phyloP scores from a whole-genome alignment of 768 basidiomycete species.

The Trametes cinnabarina region DNA sequence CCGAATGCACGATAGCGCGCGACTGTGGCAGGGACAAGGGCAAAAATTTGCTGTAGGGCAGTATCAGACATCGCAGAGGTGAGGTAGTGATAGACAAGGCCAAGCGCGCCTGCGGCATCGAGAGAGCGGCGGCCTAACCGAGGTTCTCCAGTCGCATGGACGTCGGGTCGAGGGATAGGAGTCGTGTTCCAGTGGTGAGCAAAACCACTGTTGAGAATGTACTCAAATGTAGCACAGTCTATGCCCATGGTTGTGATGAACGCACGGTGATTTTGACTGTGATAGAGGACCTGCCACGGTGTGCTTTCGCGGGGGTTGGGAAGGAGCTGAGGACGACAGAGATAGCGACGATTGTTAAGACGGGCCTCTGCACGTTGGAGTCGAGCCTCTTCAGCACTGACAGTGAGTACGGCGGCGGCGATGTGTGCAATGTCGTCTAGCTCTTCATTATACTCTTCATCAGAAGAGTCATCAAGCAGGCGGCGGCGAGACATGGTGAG shows the following conservation, averaged over 20 bases:
- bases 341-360: conserved; percentile 27
- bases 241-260: conserved; percentile 43
- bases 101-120: conserved; percentile 40
- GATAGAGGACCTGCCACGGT: conserved; percentile 37
- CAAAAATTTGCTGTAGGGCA: conserved; percentile 42
- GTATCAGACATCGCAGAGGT: conserved; percentile 40
- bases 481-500: not conserved
- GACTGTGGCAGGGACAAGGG: conserved; percentile 37
- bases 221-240: conserved; percentile 35
- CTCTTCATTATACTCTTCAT: not conserved
- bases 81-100: conserved; percentile 42
- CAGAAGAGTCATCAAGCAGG: not conserved
- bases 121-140: conserved; percentile 31
- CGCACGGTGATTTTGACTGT: conserved; percentile 34
- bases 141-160: conserved; percentile 23
- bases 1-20: conserved; percentile 37
- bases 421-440: not conserved
- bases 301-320: conserved; percentile 35
- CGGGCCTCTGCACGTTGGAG: not conserved
- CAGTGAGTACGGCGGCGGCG: not conserved
- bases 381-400: not conserved
- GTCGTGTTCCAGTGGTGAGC: not conserved
- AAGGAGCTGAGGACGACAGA: conserved; percentile 32
- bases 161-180: conserved; percentile 34
- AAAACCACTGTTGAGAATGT: conserved; percentile 37